phyloP scores from a whole-genome alignment of 495 filamentous ascomycete species.

The Aspergillus campestris region DNA sequence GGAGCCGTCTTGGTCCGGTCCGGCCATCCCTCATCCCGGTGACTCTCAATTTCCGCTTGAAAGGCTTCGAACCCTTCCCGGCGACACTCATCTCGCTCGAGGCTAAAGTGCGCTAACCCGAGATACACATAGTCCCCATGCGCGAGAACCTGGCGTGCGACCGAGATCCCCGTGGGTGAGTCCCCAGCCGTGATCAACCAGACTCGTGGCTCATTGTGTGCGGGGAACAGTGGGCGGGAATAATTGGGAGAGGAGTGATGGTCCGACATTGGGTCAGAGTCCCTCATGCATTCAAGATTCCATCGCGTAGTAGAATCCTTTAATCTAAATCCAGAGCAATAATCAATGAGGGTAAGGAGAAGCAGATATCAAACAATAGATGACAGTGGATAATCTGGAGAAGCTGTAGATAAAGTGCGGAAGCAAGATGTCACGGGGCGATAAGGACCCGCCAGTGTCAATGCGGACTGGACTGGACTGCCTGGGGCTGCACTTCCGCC shows the following conservation, averaged over 20 bases:
- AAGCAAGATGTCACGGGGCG: conserved; percentile 12
- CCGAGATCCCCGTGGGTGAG: conserved; percentile 65
- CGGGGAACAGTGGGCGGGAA: conserved; percentile 46
- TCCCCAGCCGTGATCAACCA: conserved; percentile 86
- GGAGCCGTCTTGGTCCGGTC: conserved; percentile 34
- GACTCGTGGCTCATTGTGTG: conserved; percentile 53
- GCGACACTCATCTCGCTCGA: conserved; percentile 34
- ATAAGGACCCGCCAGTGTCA: conserved; percentile 14
- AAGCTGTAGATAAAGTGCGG: not conserved
- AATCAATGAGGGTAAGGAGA: too few species aligned
- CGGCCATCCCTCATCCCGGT: conserved; percentile 38
- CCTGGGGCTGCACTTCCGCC: conserved; percentile 3
- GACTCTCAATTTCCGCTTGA: conserved; percentile 63
- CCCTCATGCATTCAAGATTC: conserved; percentile 17
- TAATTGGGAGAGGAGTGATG: conserved; percentile 28
- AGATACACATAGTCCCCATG: conserved; percentile 83
- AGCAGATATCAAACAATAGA: too few species aligned
- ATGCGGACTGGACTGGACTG: conserved; percentile 7
- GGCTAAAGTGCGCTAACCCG: conserved; percentile 53
- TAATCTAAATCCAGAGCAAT: not conserved
- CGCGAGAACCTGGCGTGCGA: conserved; percentile 65
- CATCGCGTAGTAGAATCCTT: conserved; percentile 19
- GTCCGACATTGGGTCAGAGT: conserved; percentile 29
- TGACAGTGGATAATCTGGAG: too few species aligned
- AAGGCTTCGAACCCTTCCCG: conserved; percentile 46